Conservation (phyloP, 1,284 basidiomycete species). For the Cryptococcus hybrid region DNA sequence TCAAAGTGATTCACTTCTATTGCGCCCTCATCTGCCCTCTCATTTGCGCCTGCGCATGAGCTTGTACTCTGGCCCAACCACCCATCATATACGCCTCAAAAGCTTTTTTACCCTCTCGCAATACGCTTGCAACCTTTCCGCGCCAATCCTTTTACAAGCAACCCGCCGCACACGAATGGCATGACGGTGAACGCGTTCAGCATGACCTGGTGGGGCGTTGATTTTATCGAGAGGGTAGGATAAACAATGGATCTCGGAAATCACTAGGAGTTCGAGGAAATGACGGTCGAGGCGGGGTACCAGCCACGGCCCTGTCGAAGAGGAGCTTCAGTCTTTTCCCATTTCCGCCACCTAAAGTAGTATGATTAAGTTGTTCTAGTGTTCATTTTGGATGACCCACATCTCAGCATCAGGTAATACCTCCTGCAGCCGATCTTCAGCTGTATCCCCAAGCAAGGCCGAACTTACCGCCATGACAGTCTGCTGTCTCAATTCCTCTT, state of each 20-base stretch:
- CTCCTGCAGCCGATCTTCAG: constrained; percentile 20
- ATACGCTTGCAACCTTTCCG: constrained; percentile 45
- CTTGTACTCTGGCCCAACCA: constrained; percentile 14
- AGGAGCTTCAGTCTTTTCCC: constrained; percentile 42
- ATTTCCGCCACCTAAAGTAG: constrained; percentile 33
- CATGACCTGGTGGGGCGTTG: constrained; percentile 13
- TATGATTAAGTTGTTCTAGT: background rate
- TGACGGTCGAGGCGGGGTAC: constrained; percentile 43
- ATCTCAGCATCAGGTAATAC: constrained; percentile 40
- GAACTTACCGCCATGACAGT: constrained; percentile 40
- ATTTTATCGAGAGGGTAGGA: constrained; percentile 28
- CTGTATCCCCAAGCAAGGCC: background rate
- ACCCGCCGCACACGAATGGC: constrained; percentile 41
- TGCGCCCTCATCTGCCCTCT: background rate
- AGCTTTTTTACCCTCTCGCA: constrained; percentile 43
- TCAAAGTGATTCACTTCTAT: constrained; percentile 3
- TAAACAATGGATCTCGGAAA: constrained; percentile 42
- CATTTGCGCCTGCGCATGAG: constrained; percentile 5
- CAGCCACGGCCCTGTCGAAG: constrained; percentile 43
- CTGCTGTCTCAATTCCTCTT: constrained; percentile 36
- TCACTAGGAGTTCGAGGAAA: constrained; percentile 45
- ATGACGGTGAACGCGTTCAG: constrained; percentile 38
- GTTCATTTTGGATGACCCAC: constrained; percentile 13
- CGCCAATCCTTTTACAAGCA: constrained; percentile 42
- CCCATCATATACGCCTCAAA: constrained; percentile 43